phyloP scores from a whole-genome alignment of 306 rosid genomes.

The Cucurbita pepo region DNA sequence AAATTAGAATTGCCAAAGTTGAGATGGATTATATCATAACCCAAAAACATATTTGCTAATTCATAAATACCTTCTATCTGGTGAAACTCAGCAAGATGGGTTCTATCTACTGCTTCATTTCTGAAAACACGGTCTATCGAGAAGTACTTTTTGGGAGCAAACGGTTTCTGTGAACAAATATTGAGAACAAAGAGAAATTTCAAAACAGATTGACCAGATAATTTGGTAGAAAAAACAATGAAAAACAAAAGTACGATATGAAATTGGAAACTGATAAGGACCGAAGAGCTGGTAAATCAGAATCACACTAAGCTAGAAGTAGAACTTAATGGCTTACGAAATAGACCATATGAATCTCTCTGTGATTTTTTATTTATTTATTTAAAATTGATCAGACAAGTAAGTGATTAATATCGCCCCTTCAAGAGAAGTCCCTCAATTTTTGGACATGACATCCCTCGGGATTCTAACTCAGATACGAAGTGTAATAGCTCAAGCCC shows the following conservation, averaged over 20 bases:
- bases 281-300: too few species aligned
- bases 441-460: not conserved
- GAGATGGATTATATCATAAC: too few species aligned
- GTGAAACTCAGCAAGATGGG: slow-evolving; percentile 98
- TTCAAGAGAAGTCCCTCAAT: not conserved
- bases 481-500: not conserved
- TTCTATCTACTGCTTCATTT: slow-evolving; percentile 95
- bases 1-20: not conserved
- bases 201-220: not conserved
- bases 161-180: slow-evolving; percentile 49
- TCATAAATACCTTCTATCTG: slow-evolving; percentile 76
- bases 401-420: not conserved
- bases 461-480: not conserved
- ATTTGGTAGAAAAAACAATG: not conserved
- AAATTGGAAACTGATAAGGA: not conserved
- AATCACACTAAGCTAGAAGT: not conserved
- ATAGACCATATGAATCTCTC: not conserved
- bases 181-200: not conserved
- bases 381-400: not conserved
- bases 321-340: not conserved
- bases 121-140: slow-evolving; percentile 95
- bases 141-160: slow-evolving; percentile 72
- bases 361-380: not conserved
- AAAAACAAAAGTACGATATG: not conserved
- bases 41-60: not conserved